A percentile compares a stretch with the other conserved stretches of the same genome.
Conservation (phyloP, 148 eudicot genomes). For the Silene latifolia region DNA sequence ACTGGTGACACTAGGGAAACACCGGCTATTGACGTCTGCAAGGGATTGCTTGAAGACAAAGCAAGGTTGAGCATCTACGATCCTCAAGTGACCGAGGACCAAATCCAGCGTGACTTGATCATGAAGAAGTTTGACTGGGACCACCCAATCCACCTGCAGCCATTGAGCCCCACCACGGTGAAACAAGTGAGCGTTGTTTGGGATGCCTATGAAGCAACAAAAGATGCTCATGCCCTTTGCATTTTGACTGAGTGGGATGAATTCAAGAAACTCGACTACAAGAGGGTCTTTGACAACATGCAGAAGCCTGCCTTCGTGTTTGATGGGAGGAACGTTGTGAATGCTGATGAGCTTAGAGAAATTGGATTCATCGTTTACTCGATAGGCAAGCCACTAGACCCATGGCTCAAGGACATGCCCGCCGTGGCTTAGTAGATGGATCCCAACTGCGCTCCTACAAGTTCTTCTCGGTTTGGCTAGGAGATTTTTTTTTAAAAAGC, state of each 20-base stretch:
- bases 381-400: conserved; percentile 72
- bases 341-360: conserved; percentile 44
- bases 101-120: too few relatives aligned
- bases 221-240: too few relatives aligned
- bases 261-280: conserved; percentile 63
- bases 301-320: conserved; percentile 72
- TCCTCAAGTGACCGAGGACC: too few relatives aligned
- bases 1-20: too few relatives aligned
- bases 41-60: too few relatives aligned
- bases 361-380: conserved; percentile 73
- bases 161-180: too few relatives aligned
- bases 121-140: too few relatives aligned
- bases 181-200: too few relatives aligned
- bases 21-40: too few relatives aligned
- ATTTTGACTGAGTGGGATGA: conserved; percentile 76
- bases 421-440: conserved; percentile 35
- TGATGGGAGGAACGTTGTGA: conserved; percentile 60
- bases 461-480: background rate
- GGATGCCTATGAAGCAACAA: too few relatives aligned
- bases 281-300: conserved; percentile 58
- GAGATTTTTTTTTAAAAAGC: background rate
- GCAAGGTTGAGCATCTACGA: too few relatives aligned
- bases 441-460: background rate
- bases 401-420: conserved; percentile 75
- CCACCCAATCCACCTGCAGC: too few relatives aligned